phyloP scores from a whole-genome alignment of 1,284 basidiomycete species.

The Macrocystidia cucumis region DNA sequence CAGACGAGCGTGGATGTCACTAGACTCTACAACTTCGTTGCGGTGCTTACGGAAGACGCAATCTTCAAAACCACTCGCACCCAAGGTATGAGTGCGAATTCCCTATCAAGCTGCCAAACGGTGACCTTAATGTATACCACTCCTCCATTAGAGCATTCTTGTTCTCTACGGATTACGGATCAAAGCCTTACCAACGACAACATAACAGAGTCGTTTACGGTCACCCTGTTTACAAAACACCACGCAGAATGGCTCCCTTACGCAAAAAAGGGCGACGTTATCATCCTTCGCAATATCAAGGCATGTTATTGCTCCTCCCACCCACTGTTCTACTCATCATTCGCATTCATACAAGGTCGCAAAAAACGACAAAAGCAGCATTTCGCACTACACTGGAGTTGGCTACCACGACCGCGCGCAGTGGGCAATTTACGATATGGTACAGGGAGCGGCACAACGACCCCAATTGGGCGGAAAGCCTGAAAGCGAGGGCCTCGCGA shows the following conservation, averaged over 20 bases:
- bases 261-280: constrained; percentile 32
- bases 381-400: too few species aligned
- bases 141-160: too few species aligned
- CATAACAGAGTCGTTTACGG: constrained; percentile 21
- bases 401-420: constrained; percentile 31
- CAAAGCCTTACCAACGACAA: constrained; percentile 27
- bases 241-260: constrained; percentile 41
- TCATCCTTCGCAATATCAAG: constrained; percentile 33
- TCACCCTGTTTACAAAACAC: constrained; percentile 46
- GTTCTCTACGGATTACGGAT: constrained; percentile 35
- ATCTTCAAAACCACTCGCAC: too few species aligned
- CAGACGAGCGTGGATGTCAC: too few species aligned
- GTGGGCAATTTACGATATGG: constrained; percentile 30
- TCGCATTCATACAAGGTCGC: constrained; percentile 19
- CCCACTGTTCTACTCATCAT: constrained; percentile 1
- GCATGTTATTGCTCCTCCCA: constrained; percentile 13
- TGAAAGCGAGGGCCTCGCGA: constrained; percentile 16
- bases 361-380: constrained; percentile 17
- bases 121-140: too few species aligned
- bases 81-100: too few species aligned
- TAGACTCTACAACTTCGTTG: too few species aligned
- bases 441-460: constrained; percentile 20
- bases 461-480: constrained; percentile 20
- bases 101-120: too few species aligned
- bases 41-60: too few species aligned